Conservation (phyloP, 805 yeast species). For the Huiozyma sinensis region DNA sequence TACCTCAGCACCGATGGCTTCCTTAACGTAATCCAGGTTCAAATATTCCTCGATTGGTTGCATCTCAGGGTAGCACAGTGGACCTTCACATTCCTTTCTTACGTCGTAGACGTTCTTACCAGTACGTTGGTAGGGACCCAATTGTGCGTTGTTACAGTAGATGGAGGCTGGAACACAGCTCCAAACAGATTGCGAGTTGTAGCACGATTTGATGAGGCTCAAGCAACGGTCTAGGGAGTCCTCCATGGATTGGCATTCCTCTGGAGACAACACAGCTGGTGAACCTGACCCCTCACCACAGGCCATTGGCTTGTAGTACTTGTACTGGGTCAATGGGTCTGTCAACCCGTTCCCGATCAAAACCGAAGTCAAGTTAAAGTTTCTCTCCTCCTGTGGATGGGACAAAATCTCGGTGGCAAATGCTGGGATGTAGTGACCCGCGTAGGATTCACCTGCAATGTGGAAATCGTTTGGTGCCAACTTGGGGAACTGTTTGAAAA, state of each 20-base stretch:
- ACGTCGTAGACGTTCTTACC: slow-evolving; percentile 90
- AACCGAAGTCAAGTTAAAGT: slow-evolving; percentile 61
- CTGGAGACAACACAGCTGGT: slow-evolving; percentile 65
- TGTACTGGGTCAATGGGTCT: slow-evolving; percentile 72
- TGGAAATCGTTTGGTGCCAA: slow-evolving; percentile 62
- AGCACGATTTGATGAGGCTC: slow-evolving; percentile 66
- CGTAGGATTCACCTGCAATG: slow-evolving; percentile 93
- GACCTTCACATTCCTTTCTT: slow-evolving; percentile 60
- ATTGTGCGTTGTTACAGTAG: slow-evolving; percentile 77
- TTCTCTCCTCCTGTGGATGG: slow-evolving; percentile 39
- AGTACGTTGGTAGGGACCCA: slow-evolving; percentile 72
- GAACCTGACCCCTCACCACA: slow-evolving; percentile 79
- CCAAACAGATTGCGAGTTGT: slow-evolving; percentile 61
- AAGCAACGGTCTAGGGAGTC: slow-evolving; percentile 67
- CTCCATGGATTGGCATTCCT: slow-evolving; percentile 65
- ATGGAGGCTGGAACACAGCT: slow-evolving; percentile 85
- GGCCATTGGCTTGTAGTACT: slow-evolving; percentile 83
- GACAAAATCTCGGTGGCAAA: slow-evolving; percentile 72
- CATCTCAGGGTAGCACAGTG: slow-evolving; percentile 71
- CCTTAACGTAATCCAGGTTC: slow-evolving; percentile 65
- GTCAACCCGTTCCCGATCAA: slow-evolving; percentile 88
- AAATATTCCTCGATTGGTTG: slow-evolving; percentile 67
- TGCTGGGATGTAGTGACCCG: slow-evolving; percentile 93
- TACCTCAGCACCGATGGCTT: slow-evolving; percentile 85
- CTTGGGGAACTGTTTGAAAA: slow-evolving; percentile 64